Conservation (phyloP, 495 filamentous ascomycete species). For the Amniculicola lignicola region DNA sequence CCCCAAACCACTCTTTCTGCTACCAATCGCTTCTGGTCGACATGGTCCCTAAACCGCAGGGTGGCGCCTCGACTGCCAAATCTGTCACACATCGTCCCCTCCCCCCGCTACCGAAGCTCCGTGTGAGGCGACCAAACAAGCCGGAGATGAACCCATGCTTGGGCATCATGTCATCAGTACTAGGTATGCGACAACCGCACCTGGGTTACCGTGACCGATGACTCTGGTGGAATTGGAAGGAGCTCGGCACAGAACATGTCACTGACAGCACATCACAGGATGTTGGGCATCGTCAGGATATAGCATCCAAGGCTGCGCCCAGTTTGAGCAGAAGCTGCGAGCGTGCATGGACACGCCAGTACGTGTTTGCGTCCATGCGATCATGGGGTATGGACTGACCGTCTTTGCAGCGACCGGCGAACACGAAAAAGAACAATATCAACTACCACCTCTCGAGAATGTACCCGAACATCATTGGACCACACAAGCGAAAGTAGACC, state of each 20-base stretch:
- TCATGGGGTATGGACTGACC: neutral
- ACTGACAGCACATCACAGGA: constrained; percentile 49
- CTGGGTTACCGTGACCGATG: too few relatives aligned
- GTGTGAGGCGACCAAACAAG: constrained; percentile 77
- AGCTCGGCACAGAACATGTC: neutral
- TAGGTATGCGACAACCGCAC: constrained; percentile 61
- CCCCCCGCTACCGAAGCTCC: constrained; percentile 79
- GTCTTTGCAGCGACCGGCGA: constrained; percentile 55
- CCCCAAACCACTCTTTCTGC: too few relatives aligned
- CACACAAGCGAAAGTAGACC: constrained; percentile 64
- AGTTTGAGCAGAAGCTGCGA: constrained; percentile 74
- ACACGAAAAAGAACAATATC: constrained; percentile 76
- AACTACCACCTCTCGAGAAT: constrained; percentile 91
- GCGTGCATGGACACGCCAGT: constrained; percentile 92
- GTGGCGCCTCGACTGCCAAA: constrained; percentile 21
- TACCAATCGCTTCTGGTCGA: too few relatives aligned
- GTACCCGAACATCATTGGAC: constrained; percentile 71
- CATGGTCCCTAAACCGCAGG: constrained; percentile 51
- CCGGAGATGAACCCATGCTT: constrained; percentile 74
- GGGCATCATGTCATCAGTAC: constrained; percentile 80
- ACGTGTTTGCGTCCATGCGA: constrained; percentile 27
- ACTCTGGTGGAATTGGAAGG: neutral
- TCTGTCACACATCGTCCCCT: constrained; percentile 59
- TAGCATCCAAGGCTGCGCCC: constrained; percentile 67
- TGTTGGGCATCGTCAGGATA: constrained; percentile 94